Conservation (phyloP, 2,329 filamentous ascomycete species). For the Trichoderma breve region DNA sequence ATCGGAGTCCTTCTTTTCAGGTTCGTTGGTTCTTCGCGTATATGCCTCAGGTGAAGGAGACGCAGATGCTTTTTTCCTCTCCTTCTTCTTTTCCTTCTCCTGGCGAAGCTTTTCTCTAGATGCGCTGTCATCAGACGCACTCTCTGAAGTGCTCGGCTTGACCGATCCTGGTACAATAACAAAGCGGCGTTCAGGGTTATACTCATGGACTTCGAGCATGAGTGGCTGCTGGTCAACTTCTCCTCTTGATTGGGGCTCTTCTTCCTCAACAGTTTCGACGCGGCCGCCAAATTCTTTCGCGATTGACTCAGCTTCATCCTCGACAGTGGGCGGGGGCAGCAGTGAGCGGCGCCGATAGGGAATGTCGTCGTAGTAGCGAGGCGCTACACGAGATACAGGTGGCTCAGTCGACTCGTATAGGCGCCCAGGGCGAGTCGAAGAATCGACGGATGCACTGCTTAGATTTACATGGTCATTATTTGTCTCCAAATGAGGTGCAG, state of each 20-base stretch:
- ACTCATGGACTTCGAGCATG: conserved; percentile 59
- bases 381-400: neutral
- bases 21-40: neutral
- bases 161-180: conserved; percentile 50
- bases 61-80: neutral
- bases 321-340: conserved; percentile 64
- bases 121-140: conserved; percentile 28
- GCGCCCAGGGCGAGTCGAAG: neutral
- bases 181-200: conserved; percentile 64
- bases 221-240: conserved; percentile 67
- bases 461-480: conserved; percentile 11
- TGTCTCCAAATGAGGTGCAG: neutral
- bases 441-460: conserved; percentile 25
- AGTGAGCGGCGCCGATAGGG: conserved; percentile 32
- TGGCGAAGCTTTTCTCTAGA: conserved; percentile 26
- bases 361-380: conserved; percentile 17
- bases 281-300: conserved; percentile 55
- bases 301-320: conserved; percentile 65
- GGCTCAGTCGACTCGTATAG: conserved; percentile 19
- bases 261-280: conserved; percentile 37
- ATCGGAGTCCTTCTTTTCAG: neutral
- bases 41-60: conserved; percentile 6
- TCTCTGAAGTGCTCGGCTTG: conserved; percentile 12
- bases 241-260: conserved; percentile 61
- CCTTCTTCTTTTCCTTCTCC: conserved; percentile 7